phyloP scores from a whole-genome alignment of 208 protist species.

The Crithidia thermophila region DNA sequence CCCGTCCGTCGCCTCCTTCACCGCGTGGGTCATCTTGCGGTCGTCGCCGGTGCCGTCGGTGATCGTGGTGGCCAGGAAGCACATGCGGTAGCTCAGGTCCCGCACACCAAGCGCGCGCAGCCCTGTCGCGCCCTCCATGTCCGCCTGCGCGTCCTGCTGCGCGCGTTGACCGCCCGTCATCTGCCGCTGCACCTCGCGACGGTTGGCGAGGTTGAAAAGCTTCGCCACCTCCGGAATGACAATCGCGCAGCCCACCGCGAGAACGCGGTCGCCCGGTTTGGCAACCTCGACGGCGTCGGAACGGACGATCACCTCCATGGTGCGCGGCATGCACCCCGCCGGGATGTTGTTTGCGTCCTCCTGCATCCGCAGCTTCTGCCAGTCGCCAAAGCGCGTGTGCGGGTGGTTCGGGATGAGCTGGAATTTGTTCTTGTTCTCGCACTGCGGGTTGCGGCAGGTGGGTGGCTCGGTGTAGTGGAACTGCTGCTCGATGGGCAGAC shows the following conservation, averaged over 20 bases:
- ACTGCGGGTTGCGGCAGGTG: conserved; percentile 88
- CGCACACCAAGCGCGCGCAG: conserved; percentile 97
- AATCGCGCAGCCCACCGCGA: conserved; percentile 96
- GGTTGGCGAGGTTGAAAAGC: conserved; percentile 86
- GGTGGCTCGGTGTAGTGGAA: conserved; percentile 99
- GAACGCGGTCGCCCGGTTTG: conserved; percentile 98
- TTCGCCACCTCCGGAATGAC: conserved; percentile 98
- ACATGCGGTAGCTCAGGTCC: conserved; percentile 98
- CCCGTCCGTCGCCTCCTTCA: conserved; percentile 68
- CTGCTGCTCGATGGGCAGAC: conserved; percentile 94
- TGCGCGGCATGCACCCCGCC: conserved; percentile 95
- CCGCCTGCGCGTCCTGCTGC: conserved; percentile 81
- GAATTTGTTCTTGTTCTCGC: conserved; percentile 93
- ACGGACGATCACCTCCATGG: conserved; percentile 98
- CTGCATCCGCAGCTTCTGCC: conserved; percentile 98
- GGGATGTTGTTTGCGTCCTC: conserved; percentile 97
- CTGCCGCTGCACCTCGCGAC: conserved; percentile 86
- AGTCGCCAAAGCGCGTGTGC: conserved; percentile 96
- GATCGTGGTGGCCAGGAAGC: conserved; percentile 97
- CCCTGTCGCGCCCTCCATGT: conserved; percentile 94
- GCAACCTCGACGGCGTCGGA: conserved; percentile 98
- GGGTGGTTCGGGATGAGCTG: conserved; percentile 84
- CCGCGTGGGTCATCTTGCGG: conserved; percentile 86
- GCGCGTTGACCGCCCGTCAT: conserved; percentile 77
- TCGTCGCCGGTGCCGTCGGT: conserved; percentile 82